Base-by-base conservation (phyloP, 1,139 yeast genomes). In the Suhomyces chickasaworum region DNA sequence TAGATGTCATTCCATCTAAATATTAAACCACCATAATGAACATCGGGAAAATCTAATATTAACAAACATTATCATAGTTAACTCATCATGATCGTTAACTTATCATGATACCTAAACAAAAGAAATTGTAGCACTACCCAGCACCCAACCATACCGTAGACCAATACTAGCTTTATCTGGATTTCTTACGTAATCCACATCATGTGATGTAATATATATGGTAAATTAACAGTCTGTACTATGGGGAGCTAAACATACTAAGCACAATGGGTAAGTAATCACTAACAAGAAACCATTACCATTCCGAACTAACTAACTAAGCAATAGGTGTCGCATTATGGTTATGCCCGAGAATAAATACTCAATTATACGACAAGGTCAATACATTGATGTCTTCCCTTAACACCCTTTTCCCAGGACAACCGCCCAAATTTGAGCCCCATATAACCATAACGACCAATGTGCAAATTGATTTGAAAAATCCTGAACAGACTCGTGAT, bases 361-460 rank as follows among this genome's bases (percentile, higher is more conserved):
- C 84, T 2, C 75, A 76, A 37, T 66, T 83, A 17, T 64, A 78
- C 56, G 89, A 84, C 49, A 81, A 83, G 42, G 63, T 87, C 38
- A 66, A 71, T 25, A 79, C 86, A 20, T 69, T 86, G 37, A 84
- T 85, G 68, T 69, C 78, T 21, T 84, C 91, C 7, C 64, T 88
- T 37, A 78, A 78, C 46, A 85, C 93, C 1, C 66, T 86, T 20
- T 86, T 87, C 58, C 88, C 88, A 13, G 86, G 83, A 40, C 85
- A 84, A 22, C 81, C 85, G 4, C 78, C 80, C 2, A 62, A 59
- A 35, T 84, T 87, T 54, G 87, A 81, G 49, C 96, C 96, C 4
- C 96, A 88, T 60, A 75, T 88, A 35, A 88, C 96, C 1, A 75
- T 88, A 31, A 81, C 91, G 2, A 77, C 89, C 23, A 77, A 81